Conservation (phyloP, 306 rosid species). For the Quercus ilex region DNA sequence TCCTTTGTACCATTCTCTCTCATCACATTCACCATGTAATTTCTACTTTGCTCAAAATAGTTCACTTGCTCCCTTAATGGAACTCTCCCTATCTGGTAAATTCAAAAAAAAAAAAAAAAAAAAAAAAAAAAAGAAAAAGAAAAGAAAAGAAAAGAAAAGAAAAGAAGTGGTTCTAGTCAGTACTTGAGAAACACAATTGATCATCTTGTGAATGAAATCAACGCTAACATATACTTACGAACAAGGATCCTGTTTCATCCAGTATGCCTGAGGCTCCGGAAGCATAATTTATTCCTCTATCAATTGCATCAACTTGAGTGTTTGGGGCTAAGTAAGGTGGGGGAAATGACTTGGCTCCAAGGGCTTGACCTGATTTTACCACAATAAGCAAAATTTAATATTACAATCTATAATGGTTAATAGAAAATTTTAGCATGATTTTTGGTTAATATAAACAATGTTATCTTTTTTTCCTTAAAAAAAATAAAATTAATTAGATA, state of each 20-base stretch:
- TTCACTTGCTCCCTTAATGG: slow-evolving; percentile 41
- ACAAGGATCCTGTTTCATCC: slow-evolving; percentile 42
- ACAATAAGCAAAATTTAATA: not conserved
- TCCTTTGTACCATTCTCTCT: slow-evolving; percentile 36
- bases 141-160: not conserved
- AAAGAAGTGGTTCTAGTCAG: not conserved
- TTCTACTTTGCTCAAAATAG: slow-evolving; percentile 37
- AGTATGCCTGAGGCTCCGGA: slow-evolving; percentile 55
- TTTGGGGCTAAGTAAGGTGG: slow-evolving; percentile 59
- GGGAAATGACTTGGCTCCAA: slow-evolving; percentile 51
- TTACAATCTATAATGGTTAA: not conserved
- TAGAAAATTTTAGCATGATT: no score
- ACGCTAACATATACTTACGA: slow-evolving; percentile 29
- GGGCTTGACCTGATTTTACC: slow-evolving; percentile 37
- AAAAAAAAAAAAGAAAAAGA: no score
- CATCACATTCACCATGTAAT: slow-evolving; percentile 26
- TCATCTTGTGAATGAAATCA: not conserved
- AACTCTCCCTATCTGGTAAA: slow-evolving; percentile 40
- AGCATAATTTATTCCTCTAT: slow-evolving; percentile 49
- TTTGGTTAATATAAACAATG: no score
- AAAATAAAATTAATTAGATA: no score
- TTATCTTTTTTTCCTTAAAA: no score
- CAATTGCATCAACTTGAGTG: slow-evolving; percentile 22
- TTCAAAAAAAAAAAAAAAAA: no score
- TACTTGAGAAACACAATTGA: not conserved